These are phyloP conservation scores for Periconia sp. DNA, from an alignment of 2,329 filamentous ascomycete species.

Conservation along the genomic window DNA sequence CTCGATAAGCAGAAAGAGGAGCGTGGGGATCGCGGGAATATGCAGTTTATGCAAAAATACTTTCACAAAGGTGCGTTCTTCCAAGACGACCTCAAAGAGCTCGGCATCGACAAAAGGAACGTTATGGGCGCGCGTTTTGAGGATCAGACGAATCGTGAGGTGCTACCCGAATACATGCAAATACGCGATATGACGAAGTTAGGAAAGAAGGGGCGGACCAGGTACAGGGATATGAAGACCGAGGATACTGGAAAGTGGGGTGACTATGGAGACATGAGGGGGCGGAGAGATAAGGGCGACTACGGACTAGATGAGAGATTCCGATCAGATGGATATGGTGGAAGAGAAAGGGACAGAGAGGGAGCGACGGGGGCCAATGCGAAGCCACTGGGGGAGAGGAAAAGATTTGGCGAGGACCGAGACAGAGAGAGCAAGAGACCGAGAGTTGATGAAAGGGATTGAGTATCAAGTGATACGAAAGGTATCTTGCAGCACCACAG, in stretches of 20 bases:
- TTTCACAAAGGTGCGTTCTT: slow-evolving; percentile 97
- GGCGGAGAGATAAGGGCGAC: slow-evolving; percentile 48
- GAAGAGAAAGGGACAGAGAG: slow-evolving; percentile 40
- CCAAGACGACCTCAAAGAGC: slow-evolving; percentile 76
- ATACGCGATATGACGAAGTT: slow-evolving; percentile 92
- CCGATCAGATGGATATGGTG: slow-evolving; percentile 63
- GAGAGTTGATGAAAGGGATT: slow-evolving; percentile 43
- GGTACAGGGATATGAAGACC: slow-evolving; percentile 83
- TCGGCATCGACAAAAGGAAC: slow-evolving; percentile 79
- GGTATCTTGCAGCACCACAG: too few species aligned
- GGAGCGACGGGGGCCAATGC: slow-evolving; percentile 72
- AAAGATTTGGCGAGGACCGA: slow-evolving; percentile 49
- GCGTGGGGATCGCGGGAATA: slow-evolving; percentile 74
- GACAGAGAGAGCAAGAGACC: slow-evolving; percentile 53
- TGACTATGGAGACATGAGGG: slow-evolving; percentile 60
- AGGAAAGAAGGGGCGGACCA: slow-evolving; percentile 88
- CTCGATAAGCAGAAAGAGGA: slow-evolving; percentile 81
- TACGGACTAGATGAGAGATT: slow-evolving; percentile 69
- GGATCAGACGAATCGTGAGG: slow-evolving; percentile 80
- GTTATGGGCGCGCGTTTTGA: slow-evolving; percentile 88
- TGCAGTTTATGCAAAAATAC: slow-evolving; percentile 93
- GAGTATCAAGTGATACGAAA: too few species aligned
- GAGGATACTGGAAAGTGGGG: slow-evolving; percentile 95
- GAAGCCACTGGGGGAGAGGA: slow-evolving; percentile 70
- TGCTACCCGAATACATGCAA: slow-evolving; percentile 89